Conservation (phyloP, 345 rosid genomes). For the Isatis tinctoria region DNA sequence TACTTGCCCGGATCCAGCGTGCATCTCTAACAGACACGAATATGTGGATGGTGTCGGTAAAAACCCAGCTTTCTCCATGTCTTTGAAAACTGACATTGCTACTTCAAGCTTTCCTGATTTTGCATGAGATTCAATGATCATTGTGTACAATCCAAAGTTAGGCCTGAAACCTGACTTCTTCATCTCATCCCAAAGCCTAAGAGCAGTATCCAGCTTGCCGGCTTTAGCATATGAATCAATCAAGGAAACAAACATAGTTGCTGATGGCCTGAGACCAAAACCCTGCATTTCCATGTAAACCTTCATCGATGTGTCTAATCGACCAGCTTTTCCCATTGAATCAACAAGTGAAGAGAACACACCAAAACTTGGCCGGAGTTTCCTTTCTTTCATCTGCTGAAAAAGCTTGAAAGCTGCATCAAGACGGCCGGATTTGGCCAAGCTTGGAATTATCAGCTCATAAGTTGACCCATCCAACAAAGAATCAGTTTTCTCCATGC, state of each 20-base stretch:
- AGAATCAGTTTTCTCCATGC: conserved; percentile 73
- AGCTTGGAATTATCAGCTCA: conserved; percentile 86
- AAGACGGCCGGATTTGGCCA: conserved; percentile 95
- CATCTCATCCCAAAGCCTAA: conserved; percentile 94
- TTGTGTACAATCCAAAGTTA: conserved; percentile 77
- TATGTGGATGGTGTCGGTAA: conserved; percentile 89
- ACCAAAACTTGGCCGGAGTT: conserved; percentile 53
- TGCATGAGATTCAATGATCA: conserved; percentile 89
- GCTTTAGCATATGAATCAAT: conserved; percentile 88
- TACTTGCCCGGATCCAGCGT: conserved; percentile 84
- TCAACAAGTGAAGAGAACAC: conserved; percentile 84
- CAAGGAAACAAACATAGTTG: conserved; percentile 80
- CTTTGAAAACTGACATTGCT: conserved; percentile 76
- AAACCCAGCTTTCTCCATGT: conserved; percentile 96
- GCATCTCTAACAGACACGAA: conserved; percentile 93
- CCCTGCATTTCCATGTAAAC: conserved; percentile 84
- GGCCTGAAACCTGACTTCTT: conserved; percentile 79
- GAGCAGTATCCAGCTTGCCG: conserved; percentile 84
- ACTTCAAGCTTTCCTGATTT: conserved; percentile 95
- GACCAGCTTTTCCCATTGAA: conserved; percentile 97
- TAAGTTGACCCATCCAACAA: conserved; percentile 72
- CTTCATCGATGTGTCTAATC: conserved; percentile 89
- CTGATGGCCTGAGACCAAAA: conserved; percentile 70
- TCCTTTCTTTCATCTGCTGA: conserved; percentile 85
- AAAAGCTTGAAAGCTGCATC: conserved; percentile 90